Evolutionary conservation across 2,329 filamentous ascomycete species (phyloP), one percentile per base, ranked within the genome.

Genomic region (Juglanconis juglandina): DNA sequence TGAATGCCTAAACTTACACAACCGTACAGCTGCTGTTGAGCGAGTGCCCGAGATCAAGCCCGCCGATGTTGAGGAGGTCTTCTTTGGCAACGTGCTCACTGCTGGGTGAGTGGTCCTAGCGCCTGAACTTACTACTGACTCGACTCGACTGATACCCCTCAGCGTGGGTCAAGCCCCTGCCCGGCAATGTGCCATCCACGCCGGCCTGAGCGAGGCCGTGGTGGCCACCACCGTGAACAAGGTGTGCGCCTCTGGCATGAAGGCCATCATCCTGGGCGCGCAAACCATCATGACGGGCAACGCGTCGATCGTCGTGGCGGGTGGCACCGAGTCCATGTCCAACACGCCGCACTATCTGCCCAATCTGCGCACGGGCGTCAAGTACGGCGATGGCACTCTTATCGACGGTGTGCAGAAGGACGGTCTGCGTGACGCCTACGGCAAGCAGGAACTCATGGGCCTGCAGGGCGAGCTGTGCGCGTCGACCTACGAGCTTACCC

Each of bases 231-330:
- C 93, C 56, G 86, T 99, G 72, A 99, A 99, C 88, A 99, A 99
- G 82, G 95, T 99, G 74, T 99, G 95, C 84, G 95, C 95, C 66
- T 97, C 93, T 9, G 88, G 89, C 49, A 81, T 97, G 74, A 99
- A 99, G 83, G 91, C 95, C 68, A 89, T 99, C 72, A 92, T 96
- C 67, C 84, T 99, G 63, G 95, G 90, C 68, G 91, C 94, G 55
- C 95, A 98, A 79, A 97, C 94, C 70, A 99, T 99, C 80, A 92
- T 98, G 76, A 96, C 93, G 57, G 94, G 95, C 68, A 96, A 92
- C 73, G 94, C 94, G 66, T 88, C 91, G 68, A 88, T 97, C 66
- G 87, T 99, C 66, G 92, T 99, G 62, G 95, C 93, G 66, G 95
- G 93, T 72, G 95, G 95, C 69, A 87, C 94, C 68, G 95, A 99